A percentile compares a stretch with the other conserved stretches of the same genome.
These are phyloP conservation scores for Phtheirospermum japonicum DNA, from an alignment of 257 asterid genomes.

Conservation along the genomic window DNA sequence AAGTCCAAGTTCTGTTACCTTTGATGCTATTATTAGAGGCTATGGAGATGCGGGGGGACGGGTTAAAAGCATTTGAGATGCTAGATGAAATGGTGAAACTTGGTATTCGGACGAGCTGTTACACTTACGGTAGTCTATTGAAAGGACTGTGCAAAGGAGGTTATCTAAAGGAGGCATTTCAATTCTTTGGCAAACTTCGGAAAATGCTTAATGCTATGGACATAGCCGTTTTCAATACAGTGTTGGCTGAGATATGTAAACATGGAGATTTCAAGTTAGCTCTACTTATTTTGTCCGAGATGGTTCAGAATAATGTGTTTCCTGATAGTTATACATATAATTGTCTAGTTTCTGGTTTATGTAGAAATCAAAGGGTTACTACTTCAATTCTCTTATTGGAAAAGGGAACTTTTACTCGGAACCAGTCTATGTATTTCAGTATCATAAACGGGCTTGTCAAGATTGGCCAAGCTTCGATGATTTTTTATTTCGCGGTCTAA, in stretches of 20 bases:
- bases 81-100: conserved; percentile 60
- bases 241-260: conserved; percentile 54
- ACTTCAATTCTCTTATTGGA: conserved; percentile 61
- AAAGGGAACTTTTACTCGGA: conserved; percentile 42
- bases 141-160: conserved; percentile 79
- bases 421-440: conserved; percentile 62
- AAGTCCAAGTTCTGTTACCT: conserved; percentile 52
- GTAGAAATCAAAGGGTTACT: conserved; percentile 61
- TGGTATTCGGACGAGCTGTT: conserved; percentile 59
- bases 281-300: conserved; percentile 50
- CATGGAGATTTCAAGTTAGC: conserved; percentile 48
- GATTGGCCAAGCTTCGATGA: conserved; percentile 66
- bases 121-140: conserved; percentile 64
- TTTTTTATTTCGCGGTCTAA: conserved; percentile 40
- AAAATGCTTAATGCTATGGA: conserved; percentile 43
- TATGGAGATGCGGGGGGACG: conserved; percentile 54
- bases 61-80: conserved; percentile 53
- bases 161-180: conserved; percentile 45
- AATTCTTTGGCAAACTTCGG: conserved; percentile 52
- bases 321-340: conserved; percentile 66
- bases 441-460: conserved; percentile 68
- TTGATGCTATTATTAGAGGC: conserved; percentile 62
- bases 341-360: conserved; percentile 57
- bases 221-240: conserved; percentile 53
- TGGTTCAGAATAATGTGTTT: conserved; percentile 52